These are phyloP conservation scores for Pythium aphanidermatum DNA, from an alignment of 352 stramenopile genomes.

Conservation along the genomic window DNA sequence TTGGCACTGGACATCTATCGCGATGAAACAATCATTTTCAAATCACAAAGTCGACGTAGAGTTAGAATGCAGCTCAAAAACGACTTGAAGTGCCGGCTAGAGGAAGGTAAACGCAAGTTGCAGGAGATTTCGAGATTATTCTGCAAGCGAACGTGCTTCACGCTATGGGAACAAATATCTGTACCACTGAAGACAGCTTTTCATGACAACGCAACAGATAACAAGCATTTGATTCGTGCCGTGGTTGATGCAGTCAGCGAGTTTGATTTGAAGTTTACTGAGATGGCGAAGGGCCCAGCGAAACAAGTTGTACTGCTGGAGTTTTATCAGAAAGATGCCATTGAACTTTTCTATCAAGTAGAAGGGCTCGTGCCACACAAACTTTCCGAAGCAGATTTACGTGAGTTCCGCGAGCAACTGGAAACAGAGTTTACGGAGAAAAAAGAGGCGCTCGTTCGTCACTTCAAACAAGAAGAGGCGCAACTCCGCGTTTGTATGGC, in stretches of 20 bases:
- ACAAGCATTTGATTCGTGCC: conserved; percentile 25
- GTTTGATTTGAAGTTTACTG: conserved; percentile 48
- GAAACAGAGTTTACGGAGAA: conserved; percentile 55
- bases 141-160: conserved; percentile 34
- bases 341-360: conserved; percentile 48
- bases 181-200: too few species aligned
- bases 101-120: conserved; percentile 33
- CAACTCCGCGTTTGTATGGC: conserved; percentile 52
- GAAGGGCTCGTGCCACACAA: conserved; percentile 40
- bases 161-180: conserved; percentile 39
- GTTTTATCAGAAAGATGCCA: conserved; percentile 52
- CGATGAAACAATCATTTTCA: conserved; percentile 25
- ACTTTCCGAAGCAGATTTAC: conserved; percentile 48
- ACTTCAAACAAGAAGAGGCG: conserved; percentile 61
- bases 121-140: conserved; percentile 38
- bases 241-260: conserved; percentile 38
- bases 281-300: conserved; percentile 42
- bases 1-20: conserved; percentile 71
- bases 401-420: conserved; percentile 41
- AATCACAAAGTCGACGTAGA: conserved; percentile 31
- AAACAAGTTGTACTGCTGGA: conserved; percentile 41
- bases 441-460: conserved; percentile 47
- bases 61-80: conserved; percentile 48
- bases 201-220: background rate
- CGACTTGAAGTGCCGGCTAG: conserved; percentile 35